Evolutionary conservation across 139 green algal species (phyloP), one percentile per base, ranked within the genome.

Genomic region (Yamagishiella unicocca): DNA sequence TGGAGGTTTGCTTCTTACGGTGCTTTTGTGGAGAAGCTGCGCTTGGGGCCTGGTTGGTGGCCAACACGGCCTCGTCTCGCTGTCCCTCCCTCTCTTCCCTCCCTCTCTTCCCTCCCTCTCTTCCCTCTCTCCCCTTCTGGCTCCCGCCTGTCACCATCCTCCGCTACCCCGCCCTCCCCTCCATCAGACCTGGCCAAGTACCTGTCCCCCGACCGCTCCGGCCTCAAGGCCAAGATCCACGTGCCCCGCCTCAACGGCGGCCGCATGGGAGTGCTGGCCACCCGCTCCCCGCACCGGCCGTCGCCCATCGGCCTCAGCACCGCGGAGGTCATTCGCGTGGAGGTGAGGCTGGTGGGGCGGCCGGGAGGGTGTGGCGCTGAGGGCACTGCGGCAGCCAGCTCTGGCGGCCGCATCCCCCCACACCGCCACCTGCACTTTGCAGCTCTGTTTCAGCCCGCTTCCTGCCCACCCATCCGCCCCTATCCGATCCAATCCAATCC

Each of bases 221-320:
- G 89, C n/a, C 80, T 96, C 33, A 96, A 96, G 83, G 92, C 84
- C 54, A 96, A 97, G 87, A 92, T 98, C 24, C 73, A 80, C 31
- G 96, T 99, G 54, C 97, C 97, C 0, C 89, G 97, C 2, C 90
- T 99, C 17, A 94, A 98, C 78, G 97, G 97, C 21, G 91, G 70
- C 27, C 84, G 85, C 40, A 89, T 97, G 78, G 97, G 97, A 7
- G 95, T 96, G 66, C 91, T 98, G 38, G 96, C 97, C 27, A 99
- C 97, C 0, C 92, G 97, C 75, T 96, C 90, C 12, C 97, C 97
- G 1, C 97, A 99, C 91, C 91, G 96, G 45, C 95, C 93, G 1
- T 83, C 88, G 9, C 94, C 95, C 75, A 96, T 98, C 40, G 97
- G 97, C 0, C 93, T 99, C 27, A 96, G 91, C 81, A 88, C 96